Percentiles rank a stretch among this genome's conserved stretches.
Evolutionary conservation across 352 stramenopile species (phyloP).

Genomic region (Hyaloperonospora brassicae): DNA sequence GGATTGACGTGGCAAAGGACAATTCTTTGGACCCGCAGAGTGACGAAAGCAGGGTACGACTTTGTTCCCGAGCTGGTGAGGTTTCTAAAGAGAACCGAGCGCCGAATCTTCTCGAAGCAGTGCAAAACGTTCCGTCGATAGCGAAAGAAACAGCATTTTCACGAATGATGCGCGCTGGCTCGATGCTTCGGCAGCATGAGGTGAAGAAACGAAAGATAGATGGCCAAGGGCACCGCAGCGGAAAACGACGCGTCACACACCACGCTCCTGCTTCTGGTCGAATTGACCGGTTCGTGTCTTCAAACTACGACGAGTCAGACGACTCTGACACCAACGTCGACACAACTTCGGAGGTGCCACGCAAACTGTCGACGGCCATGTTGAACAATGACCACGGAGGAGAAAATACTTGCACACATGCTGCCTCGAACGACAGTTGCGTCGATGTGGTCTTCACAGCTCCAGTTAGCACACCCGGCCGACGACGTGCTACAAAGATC

Average conservation of each 20-base stretch:
- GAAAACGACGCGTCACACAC: constrained; percentile 4
- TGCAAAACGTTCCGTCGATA: neutral
- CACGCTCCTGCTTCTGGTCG: constrained; percentile 13
- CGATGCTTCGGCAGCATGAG: constrained; percentile 42
- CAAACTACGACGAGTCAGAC: constrained; percentile 1
- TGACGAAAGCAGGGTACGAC: constrained; percentile 11
- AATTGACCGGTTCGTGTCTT: constrained; percentile 24
- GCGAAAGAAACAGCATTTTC: constrained; percentile 72
- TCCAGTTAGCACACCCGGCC: neutral
- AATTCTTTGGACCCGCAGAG: constrained; percentile 52
- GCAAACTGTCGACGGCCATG: constrained; percentile 8
- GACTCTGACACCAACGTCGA: neutral
- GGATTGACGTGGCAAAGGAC: constrained; percentile 38
- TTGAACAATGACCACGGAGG: constrained; percentile 4
- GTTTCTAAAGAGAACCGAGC: constrained; percentile 41
- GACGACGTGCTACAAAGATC: constrained; percentile 1
- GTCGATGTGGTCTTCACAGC: neutral
- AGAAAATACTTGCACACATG: constrained; percentile 2
- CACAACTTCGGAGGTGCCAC: neutral
- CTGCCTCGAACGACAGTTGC: constrained; percentile 3
- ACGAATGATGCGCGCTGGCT: constrained; percentile 69
- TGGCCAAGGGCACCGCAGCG: constrained; percentile 11
- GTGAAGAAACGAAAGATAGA: constrained; percentile 43
- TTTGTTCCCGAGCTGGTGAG: neutral
- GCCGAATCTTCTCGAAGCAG: constrained; percentile 14